Conservation (phyloP, 805 yeast genomes). For the Saccharomyces kudriavzevii region DNA sequence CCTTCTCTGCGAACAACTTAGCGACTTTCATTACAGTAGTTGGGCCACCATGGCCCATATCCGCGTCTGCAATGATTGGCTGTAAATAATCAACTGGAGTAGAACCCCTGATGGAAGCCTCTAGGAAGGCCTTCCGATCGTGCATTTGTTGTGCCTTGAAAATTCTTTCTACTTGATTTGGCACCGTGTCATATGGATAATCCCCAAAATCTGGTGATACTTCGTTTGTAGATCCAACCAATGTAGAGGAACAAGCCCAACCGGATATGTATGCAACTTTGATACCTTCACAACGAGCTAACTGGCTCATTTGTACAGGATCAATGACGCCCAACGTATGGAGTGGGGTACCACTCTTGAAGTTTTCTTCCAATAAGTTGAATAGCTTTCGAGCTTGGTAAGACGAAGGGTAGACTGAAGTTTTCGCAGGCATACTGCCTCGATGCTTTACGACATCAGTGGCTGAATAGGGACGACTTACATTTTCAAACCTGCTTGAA, state of each 20-base stretch:
- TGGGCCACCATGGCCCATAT: slow-evolving; percentile 59
- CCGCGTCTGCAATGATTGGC: slow-evolving; percentile 61
- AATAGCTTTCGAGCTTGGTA: slow-evolving; percentile 47
- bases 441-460: slow-evolving; percentile 44
- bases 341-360: slow-evolving; percentile 38
- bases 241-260: slow-evolving; percentile 51
- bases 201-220: slow-evolving; percentile 63
- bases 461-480: slow-evolving; percentile 47
- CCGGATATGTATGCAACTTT: slow-evolving; percentile 51
- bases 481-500: slow-evolving; percentile 38
- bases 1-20: slow-evolving; percentile 56
- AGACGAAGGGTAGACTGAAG: slow-evolving; percentile 38
- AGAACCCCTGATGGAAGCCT: slow-evolving; percentile 20
- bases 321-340: slow-evolving; percentile 56
- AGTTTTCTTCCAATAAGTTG: slow-evolving; percentile 35
- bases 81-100: slow-evolving; percentile 42
- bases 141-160: slow-evolving; percentile 53
- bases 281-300: slow-evolving; percentile 39
- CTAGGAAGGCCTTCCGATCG: slow-evolving; percentile 42
- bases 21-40: slow-evolving; percentile 59
- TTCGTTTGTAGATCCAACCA: slow-evolving; percentile 51
- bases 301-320: slow-evolving; percentile 55
- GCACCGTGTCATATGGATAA: slow-evolving; percentile 62
- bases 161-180: slow-evolving; percentile 54
- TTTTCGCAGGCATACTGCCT: slow-evolving; percentile 36